Evolutionary conservation across 2,329 filamentous ascomycete genomes (phyloP).

Genomic region (Xylariaceae sp.): DNA sequence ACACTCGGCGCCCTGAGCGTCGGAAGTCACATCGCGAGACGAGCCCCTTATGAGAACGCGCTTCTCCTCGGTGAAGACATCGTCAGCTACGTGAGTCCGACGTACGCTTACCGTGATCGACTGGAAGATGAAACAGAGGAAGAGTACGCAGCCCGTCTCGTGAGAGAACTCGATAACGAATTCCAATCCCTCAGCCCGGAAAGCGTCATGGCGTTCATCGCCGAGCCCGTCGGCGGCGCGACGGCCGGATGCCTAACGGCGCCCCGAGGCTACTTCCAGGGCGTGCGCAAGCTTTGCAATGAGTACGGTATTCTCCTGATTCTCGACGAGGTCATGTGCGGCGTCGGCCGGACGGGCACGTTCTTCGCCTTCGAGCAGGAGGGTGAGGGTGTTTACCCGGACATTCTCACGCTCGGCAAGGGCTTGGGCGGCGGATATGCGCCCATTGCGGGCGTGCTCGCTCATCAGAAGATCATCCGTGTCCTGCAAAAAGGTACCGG

Average conservation of each 20-base stretch:
- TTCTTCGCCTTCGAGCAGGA: constrained; percentile 51
- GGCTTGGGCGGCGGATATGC: constrained; percentile 56
- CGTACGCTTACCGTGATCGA: constrained; percentile 57
- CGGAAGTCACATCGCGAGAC: constrained; percentile 55
- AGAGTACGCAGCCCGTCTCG: constrained; percentile 56
- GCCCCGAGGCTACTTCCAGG: constrained; percentile 57
- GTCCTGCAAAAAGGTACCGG: constrained; percentile 16
- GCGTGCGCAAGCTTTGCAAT: constrained; percentile 58
- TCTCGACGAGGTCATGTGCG: constrained; percentile 60
- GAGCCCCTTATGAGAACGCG: constrained; percentile 50
- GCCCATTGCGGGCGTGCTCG: constrained; percentile 54
- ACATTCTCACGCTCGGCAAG: constrained; percentile 60
- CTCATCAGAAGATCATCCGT: constrained; percentile 44
- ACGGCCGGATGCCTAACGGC: constrained; percentile 56
- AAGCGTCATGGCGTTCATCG: constrained; percentile 64
- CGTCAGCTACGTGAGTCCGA: constrained; percentile 54
- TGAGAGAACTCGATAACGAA: constrained; percentile 59
- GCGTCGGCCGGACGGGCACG: constrained; percentile 45
- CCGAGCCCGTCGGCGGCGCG: constrained; percentile 66
- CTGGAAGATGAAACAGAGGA: constrained; percentile 45
- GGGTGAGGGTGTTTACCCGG: constrained; percentile 41
- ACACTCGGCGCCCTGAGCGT: constrained; percentile 58
- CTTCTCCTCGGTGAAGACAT: constrained; percentile 40
- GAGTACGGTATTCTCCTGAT: constrained; percentile 61
- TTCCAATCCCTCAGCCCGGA: constrained; percentile 58